phyloP scores from a whole-genome alignment of 139 green algal species.

The Pleodorina starrii region DNA sequence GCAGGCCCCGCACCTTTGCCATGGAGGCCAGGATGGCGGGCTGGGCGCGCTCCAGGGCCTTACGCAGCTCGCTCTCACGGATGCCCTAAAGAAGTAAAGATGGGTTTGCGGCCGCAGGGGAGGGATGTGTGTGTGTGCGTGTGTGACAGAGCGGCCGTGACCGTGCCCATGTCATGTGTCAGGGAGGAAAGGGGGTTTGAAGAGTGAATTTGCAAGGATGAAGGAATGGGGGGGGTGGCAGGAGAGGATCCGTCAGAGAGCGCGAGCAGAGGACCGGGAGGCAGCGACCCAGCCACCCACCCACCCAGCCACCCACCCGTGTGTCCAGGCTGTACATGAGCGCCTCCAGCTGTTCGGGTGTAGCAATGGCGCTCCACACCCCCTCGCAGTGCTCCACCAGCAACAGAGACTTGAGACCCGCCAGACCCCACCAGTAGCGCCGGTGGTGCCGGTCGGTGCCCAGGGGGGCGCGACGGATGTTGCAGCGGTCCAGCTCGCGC shows the following conservation, averaged over 20 bases:
- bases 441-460: constrained; percentile 76
- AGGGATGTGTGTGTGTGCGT: too few species aligned
- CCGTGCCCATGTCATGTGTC: too few species aligned
- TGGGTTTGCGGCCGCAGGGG: too few species aligned
- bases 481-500: constrained; percentile 49
- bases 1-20: neutral
- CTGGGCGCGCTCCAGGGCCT: constrained; percentile 57
- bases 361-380: constrained; percentile 47
- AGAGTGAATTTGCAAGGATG: too few species aligned
- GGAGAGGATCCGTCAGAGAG: too few species aligned
- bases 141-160: too few species aligned
- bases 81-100: constrained; percentile 62
- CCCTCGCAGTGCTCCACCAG: constrained; percentile 54
- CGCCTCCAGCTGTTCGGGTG: constrained; percentile 62
- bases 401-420: constrained; percentile 48
- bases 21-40: constrained; percentile 18
- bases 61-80: constrained; percentile 68
- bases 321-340: constrained; percentile 48
- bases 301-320: constrained; percentile 19
- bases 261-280: too few species aligned
- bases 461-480: constrained; percentile 68
- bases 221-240: too few species aligned
- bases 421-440: constrained; percentile 75
- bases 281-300: too few species aligned
- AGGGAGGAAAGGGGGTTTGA: too few species aligned